Percentiles rank a stretch among this genome's conserved stretches.
Conservation (phyloP, 2,329 filamentous ascomycete genomes). For the Ambrosiella xylebori region DNA sequence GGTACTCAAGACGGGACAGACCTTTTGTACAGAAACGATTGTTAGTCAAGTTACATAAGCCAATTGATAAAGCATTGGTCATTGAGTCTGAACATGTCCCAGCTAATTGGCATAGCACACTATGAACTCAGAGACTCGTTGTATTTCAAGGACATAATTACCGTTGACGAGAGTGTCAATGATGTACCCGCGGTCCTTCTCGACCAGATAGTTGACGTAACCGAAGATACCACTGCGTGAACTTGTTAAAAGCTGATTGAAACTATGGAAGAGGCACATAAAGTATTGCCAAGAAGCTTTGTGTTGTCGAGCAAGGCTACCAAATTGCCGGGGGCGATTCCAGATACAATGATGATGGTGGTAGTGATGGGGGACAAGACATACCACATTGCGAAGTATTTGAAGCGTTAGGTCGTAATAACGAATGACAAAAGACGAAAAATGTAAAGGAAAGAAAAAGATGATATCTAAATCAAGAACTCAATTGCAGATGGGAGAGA, state of each 20-base stretch:
- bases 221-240: constrained; percentile 72
- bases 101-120: too few relatives aligned
- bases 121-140: neutral
- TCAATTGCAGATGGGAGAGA: constrained; percentile 6
- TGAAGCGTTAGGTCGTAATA: constrained; percentile 11
- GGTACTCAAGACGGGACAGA: constrained; percentile 89
- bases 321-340: neutral
- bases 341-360: neutral
- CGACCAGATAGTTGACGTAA: constrained; percentile 98
- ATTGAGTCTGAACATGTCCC: too few relatives aligned
- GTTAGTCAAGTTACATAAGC: neutral
- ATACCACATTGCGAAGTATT: constrained; percentile 13
- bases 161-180: constrained; percentile 92
- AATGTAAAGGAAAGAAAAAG: constrained; percentile 4
- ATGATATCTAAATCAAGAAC: neutral
- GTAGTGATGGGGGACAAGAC: constrained; percentile 1
- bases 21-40: constrained; percentile 33
- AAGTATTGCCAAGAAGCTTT: neutral
- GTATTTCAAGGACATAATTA: constrained; percentile 26
- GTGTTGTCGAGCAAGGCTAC: neutral
- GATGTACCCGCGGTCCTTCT: constrained; percentile 95
- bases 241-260: constrained; percentile 9
- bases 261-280: neutral
- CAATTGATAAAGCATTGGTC: too few relatives aligned
- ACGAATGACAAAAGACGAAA: constrained; percentile 10